Base-by-base conservation (phyloP, 2,329 filamentous ascomycete genomes). In the Sarocladiaceae sp. region DNA sequence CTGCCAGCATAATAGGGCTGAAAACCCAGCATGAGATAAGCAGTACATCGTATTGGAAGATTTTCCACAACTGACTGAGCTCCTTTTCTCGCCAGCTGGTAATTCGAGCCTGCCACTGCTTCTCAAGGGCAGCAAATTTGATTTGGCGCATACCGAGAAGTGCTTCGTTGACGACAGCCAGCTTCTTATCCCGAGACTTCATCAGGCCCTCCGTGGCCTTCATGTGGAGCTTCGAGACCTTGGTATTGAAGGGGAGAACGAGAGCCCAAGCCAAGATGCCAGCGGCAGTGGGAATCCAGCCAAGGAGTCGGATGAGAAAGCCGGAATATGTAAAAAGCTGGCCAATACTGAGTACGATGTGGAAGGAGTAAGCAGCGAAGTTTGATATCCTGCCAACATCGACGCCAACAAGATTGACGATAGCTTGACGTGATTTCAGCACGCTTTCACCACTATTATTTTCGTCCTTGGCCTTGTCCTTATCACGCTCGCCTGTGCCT, bases 121-220 rank as follows among this genome's bases (percentile, higher is more conserved):
- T 65, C 59, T 91, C 87, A 2, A 88, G 64, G 1, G 86, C 86
- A 0, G 85, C 85, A 53, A 91, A 89, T 56, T 93, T 93, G 65
- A 93, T 88, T 60, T 93, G 87, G 1, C 85, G 78, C 50, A 91
- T 90, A 6, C 86, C 86, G 53, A 85, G 77, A 1, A 93, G 65
- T 0, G 83, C 84, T 60, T 93, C 86, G 1, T 85, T 85, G 23
- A 93, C 74, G 12, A 89, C 75, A 0, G 76, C 82, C 63, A 89
- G 73, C 62, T 90, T 91, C 45, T 79, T 72, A 58, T 91, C 87
- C 34, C 86, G 73, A 21, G 82, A 71, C 57, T 84, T 85, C 85
- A 90, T 90, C 41, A 91, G 61, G 41, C 71, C 67, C 45, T 84
- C 82, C 54, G 88, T 82, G 4, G 80, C 75, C 18, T 66, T 68